Conservation (phyloP, 805 yeast genomes). For the Schizosaccharomyces octosporus region DNA sequence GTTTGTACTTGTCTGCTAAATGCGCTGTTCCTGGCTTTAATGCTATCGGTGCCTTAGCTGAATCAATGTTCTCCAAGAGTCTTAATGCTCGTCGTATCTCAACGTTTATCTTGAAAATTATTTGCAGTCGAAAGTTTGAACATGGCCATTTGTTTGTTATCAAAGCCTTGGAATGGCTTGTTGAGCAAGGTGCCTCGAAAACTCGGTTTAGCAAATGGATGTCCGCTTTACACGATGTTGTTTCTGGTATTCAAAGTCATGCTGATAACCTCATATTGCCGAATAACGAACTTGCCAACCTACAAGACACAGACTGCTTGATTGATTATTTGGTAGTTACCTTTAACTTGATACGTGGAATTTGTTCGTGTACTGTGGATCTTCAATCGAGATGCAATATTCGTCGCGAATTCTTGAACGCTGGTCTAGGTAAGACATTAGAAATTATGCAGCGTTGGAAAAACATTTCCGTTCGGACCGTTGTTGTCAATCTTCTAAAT, state of each 20-base stretch:
- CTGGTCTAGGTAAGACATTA: neutral
- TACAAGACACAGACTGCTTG: neutral
- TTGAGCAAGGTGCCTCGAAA: neutral
- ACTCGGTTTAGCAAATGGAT: neutral
- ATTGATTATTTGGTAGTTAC: neutral
- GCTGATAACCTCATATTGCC: neutral
- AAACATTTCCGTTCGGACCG: too few species aligned
- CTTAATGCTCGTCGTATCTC: neutral
- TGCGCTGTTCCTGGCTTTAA: neutral
- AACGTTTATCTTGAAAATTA: neutral
- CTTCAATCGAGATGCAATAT: neutral
- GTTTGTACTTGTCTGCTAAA: neutral
- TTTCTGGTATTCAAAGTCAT: neutral
- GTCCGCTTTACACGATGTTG: neutral
- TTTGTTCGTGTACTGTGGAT: neutral
- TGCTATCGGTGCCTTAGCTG: neutral
- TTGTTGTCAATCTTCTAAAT: too few species aligned
- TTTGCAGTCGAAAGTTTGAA: neutral
- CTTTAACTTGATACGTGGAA: neutral
- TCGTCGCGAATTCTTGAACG: neutral
- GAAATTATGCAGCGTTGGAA: too few species aligned
- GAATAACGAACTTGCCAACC: neutral
- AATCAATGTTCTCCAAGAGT: neutral
- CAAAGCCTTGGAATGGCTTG: neutral
- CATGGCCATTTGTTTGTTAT: neutral